Percentiles rank a stretch among this genome's conserved stretches.
phyloP scores from a whole-genome alignment of 305 asterid species.

The Rubia peregrina region DNA sequence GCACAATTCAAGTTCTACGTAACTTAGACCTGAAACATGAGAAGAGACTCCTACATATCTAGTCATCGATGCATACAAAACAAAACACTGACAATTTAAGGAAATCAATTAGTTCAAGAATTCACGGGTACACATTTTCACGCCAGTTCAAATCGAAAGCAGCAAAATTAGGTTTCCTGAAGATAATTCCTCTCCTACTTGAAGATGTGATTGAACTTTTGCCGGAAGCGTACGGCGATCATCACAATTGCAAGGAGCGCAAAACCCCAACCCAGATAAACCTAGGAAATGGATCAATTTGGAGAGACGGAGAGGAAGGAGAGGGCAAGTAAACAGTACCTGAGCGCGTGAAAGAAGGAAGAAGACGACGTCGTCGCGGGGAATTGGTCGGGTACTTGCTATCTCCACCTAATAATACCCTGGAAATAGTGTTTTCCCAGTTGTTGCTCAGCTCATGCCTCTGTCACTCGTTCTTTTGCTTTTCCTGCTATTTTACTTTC shows the following conservation, averaged over 20 bases:
- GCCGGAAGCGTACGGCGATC: not conserved
- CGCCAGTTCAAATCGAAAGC: not conserved
- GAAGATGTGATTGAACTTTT: conserved; percentile 1
- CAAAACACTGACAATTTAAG: not conserved
- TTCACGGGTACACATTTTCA: not conserved
- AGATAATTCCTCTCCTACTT: not conserved
- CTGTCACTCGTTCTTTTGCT: conserved; percentile 12
- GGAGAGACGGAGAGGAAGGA: not conserved
- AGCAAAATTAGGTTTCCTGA: conserved; percentile 1
- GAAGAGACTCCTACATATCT: not conserved
- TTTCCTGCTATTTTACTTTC: conserved; percentile 8
- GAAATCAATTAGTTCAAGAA: not conserved
- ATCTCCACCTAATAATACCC: conserved; percentile 12
- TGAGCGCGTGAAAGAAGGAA: not conserved
- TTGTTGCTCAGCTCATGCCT: conserved; percentile 11
- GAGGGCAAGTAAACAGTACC: not conserved
- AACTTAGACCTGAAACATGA: not conserved
- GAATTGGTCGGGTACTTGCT: not conserved
- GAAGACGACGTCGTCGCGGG: conserved; percentile 11
- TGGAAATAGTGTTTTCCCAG: conserved; percentile 5
- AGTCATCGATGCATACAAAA: not conserved
- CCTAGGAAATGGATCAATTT: conserved; percentile 15
- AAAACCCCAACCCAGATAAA: not conserved
- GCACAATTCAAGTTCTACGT: not conserved
- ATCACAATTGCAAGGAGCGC: conserved; percentile 5